Base-by-base conservation (phyloP, 495 filamentous ascomycete genomes). In the Hypoxylon rickii region DNA sequence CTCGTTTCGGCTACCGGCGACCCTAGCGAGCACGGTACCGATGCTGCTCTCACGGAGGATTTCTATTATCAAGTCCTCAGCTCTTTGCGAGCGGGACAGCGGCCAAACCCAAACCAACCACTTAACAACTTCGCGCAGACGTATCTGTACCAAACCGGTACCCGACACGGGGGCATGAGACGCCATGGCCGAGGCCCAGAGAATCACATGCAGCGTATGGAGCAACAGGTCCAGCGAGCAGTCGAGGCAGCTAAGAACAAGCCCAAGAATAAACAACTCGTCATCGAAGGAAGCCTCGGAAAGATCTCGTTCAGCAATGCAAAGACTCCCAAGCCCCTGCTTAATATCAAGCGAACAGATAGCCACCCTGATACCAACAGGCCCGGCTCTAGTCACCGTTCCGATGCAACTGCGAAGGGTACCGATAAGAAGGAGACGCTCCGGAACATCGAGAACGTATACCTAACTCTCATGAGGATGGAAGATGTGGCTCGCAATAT, bases 271-370 rank as follows among this genome's bases (percentile, higher is more conserved):
- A 96, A 96, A 72, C 91, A 96, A 65, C 79, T 99, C n/a, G 90
- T 97, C 15, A 91, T 99, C 39, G 94, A 97, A 69, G 94, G 94
- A n/a, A 97, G 91, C 61, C 70, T 99, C 53, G 94, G 94, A 49
- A 99, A 99, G 74, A 99, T 99, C 26, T 92, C 92, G 0, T 99
- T 97, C 77, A 96, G 93, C 76, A 99, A 99, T 65, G 90, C 92
- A 24, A 97, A 97, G 72, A 95, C 94, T 0, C 94, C 94, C 0
- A 90, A 93, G 69, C 91, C 92, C 21, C 81, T 97, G 58, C 82
- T 99, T 24, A 97, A 96, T 65, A 89, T 99, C 71, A 97, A 97
- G 76, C 88, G 92, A 13, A 74, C 81, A n/a, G 93, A 96, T 22
- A 86, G 78, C 57, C 76, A 74, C n/a, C 77, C 83, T 11, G 77